Base-by-base conservation (phyloP, 106 monocot species). In the Allium fistulosum region DNA sequence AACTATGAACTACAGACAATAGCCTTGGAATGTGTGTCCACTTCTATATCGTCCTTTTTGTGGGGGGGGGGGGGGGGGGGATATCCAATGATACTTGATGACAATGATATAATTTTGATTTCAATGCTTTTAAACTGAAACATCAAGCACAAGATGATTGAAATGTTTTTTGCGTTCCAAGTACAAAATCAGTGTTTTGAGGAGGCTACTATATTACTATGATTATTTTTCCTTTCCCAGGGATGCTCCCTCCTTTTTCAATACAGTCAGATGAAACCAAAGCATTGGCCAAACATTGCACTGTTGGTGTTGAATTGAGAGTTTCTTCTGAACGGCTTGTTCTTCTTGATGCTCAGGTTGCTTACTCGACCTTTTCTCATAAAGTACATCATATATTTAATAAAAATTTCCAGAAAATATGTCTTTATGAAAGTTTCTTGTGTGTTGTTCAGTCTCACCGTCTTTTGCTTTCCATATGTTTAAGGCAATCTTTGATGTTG, bases 261-360 rank as follows among this genome's bases (percentile, higher is more conserved):
- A 81, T 72, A 49, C 85, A 92, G 59, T 81, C 92, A 56, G 92
- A 99, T 71, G 97, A 99, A 75, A 85, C 79, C 56, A 99, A 66
- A 72, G 78, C 77, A 57, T 78, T 78, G 82, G 84, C 84, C 37
- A 92, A 81, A 67, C 89, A 99, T 71, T 99, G 87, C 27, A 92
- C 92, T 37, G 56, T 57, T 17, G 92, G 92, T 49, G 78, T 99
- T 77, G 97, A 99, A 68, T 75, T 92, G 68, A 84, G 97, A 75
- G 77, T 92, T 76, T 92, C 97, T 63, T 22, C 81, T 62, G 97
- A 99, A 76, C 75, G 97, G 22, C 51, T 92, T 68, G 90, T 99
- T 75, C 92, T 99, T 59, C 80, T 99, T 49, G 97, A 99, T 80
- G 59, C 80, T n/a, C 97, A 99, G 92, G 97, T 99, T 70, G 67